These are phyloP conservation scores for Pisolithus microcarpus DNA, from an alignment of 768 basidiomycete genomes.

Conservation along the genomic window DNA sequence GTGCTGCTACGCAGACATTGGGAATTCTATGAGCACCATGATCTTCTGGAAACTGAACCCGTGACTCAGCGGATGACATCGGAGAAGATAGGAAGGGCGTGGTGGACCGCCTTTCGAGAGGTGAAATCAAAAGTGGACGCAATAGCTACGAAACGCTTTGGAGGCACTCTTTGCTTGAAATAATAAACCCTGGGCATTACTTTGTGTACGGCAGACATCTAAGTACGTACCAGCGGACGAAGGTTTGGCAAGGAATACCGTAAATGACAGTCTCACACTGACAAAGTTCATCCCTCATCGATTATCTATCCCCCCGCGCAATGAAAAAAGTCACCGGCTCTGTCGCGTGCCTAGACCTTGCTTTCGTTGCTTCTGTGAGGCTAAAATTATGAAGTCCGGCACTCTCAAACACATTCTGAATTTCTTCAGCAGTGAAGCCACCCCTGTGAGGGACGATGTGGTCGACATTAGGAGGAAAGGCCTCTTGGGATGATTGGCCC, in stretches of 20 bases:
- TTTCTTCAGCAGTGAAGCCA: constrained; percentile 46
- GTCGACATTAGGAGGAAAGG: constrained; percentile 29
- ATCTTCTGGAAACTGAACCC: constrained; percentile 28
- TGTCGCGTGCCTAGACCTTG: constrained; percentile 25
- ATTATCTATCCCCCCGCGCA: constrained; percentile 46
- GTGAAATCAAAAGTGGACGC: constrained; percentile 63
- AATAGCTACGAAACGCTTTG: constrained; percentile 61
- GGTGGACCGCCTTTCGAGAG: constrained; percentile 76
- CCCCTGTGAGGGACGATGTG: constrained; percentile 47
- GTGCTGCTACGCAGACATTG: constrained; percentile 61
- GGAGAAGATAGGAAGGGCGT: constrained; percentile 50
- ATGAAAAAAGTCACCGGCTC: constrained; percentile 44
- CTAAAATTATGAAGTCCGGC: constrained; percentile 45
- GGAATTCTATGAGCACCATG: constrained; percentile 44
- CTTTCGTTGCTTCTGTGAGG: constrained; percentile 30
- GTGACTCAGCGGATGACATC: constrained; percentile 27
- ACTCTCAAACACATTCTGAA: constrained; percentile 42
- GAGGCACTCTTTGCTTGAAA: constrained; percentile 58
- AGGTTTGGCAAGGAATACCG: too few species aligned
- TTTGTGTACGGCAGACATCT: too few species aligned
- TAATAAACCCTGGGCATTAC: constrained; percentile 22
- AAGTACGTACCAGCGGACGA: too few species aligned
- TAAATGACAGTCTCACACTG: constrained; percentile 7
- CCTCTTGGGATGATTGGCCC: constrained; percentile 13
- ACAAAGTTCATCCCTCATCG: constrained; percentile 6